phyloP scores from a whole-genome alignment of 352 stramenopile species.

The Globisporangium paroecandrum region DNA sequence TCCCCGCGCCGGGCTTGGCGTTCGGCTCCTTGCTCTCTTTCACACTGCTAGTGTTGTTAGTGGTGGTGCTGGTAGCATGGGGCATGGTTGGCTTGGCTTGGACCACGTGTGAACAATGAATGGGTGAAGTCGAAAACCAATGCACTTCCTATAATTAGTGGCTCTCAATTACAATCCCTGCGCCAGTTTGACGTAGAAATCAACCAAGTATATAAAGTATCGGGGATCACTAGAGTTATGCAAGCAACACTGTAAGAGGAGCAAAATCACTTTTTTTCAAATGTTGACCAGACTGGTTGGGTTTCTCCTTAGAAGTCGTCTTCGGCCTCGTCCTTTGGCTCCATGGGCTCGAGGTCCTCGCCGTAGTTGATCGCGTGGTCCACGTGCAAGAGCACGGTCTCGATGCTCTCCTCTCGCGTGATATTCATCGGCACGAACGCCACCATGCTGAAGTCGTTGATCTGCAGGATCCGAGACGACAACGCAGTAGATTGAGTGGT shows the following conservation, averaged over 20 bases:
- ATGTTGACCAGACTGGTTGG: background rate
- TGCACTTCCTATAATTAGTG: background rate
- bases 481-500: background rate
- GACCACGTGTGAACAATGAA: background rate
- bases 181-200: background rate
- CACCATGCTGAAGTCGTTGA: constrained; percentile 97
- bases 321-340: constrained; percentile 63
- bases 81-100: background rate
- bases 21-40: constrained; percentile 13
- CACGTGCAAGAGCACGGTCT: constrained; percentile 93
- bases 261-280: background rate
- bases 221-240: background rate
- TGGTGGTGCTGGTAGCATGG: background rate
- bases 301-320: constrained; percentile 21
- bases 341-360: constrained; percentile 92
- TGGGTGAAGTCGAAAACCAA: background rate
- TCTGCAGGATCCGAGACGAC: constrained; percentile 28
- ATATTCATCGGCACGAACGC: constrained; percentile 97
- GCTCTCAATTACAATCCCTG: background rate
- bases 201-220: background rate
- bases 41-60: background rate
- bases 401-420: constrained; percentile 95
- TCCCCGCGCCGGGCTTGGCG: constrained; percentile 20
- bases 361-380: constrained; percentile 97
- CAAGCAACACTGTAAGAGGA: background rate